Evolutionary conservation across 441 rosid genomes (phyloP).

Genomic region (Euphorbia corollata): DNA sequence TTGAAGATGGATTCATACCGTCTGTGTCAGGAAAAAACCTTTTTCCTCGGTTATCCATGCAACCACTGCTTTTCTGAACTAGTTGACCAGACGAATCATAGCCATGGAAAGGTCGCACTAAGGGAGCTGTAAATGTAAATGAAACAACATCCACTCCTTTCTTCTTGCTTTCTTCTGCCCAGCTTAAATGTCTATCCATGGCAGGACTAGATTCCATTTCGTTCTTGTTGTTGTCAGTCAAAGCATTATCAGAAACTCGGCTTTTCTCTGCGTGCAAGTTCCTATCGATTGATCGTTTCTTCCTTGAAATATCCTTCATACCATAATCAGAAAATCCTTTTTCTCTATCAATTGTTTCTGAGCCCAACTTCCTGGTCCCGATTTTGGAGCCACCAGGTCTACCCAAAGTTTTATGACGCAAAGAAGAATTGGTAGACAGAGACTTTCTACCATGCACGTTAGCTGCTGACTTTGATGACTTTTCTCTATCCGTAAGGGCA

Average conservation of each 20-base stretch:
- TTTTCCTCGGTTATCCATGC: slow-evolving; percentile 33
- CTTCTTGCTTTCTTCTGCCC: slow-evolving; percentile 63
- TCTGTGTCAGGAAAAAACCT: slow-evolving; percentile 44
- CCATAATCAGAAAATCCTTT: slow-evolving; percentile 32
- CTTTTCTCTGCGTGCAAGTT: slow-evolving; percentile 35
- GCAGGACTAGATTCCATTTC: slow-evolving; percentile 30
- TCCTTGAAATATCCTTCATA: slow-evolving; percentile 42
- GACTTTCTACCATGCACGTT: slow-evolving; percentile 38
- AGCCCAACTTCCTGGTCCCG: slow-evolving; percentile 47
- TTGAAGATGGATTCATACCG: slow-evolving; percentile 44
- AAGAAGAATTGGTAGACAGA: slow-evolving; percentile 30
- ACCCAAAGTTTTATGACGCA: slow-evolving; percentile 30
- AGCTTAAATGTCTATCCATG: slow-evolving; percentile 33
- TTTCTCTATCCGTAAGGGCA: slow-evolving; percentile 40
- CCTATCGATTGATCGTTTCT: slow-evolving; percentile 56
- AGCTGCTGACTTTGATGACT: slow-evolving; percentile 33
- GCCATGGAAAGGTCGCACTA: slow-evolving; percentile 36
- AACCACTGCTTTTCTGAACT: slow-evolving; percentile 23
- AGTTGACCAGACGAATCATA: slow-evolving; percentile 37
- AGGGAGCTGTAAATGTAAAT: slow-evolving; percentile 83
- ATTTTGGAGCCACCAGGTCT: slow-evolving; percentile 39
- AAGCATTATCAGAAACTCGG: slow-evolving; percentile 26
- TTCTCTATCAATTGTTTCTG: slow-evolving; percentile 33
- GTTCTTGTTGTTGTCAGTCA: slow-evolving; percentile 28
- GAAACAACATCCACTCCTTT: slow-evolving; percentile 74